Conservation (phyloP, 805 yeast genomes). For the Candida germanica region DNA sequence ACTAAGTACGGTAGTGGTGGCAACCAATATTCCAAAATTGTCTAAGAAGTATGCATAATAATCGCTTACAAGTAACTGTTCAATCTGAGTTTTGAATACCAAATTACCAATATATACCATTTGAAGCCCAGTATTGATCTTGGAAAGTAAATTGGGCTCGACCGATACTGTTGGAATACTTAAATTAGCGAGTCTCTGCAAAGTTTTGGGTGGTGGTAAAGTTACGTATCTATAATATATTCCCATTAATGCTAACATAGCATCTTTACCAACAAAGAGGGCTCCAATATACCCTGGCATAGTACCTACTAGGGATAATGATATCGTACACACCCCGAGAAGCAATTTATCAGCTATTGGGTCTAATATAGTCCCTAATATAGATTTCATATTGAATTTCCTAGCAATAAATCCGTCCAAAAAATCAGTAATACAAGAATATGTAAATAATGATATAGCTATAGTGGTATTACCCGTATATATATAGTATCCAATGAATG, state of each 20-base stretch:
- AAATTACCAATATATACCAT: conserved; percentile 75
- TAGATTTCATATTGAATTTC: conserved; percentile 67
- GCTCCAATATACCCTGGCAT: conserved; percentile 67
- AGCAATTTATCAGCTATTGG: conserved; percentile 93
- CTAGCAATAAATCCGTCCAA: conserved; percentile 93
- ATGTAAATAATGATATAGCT: conserved; percentile 73
- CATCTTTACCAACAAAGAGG: conserved; percentile 81
- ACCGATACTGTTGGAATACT: conserved; percentile 80
- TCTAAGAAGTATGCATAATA: conserved; percentile 18
- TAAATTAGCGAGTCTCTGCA: conserved; percentile 72
- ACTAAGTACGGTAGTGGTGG: conserved; percentile 67
- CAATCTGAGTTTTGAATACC: conserved; percentile 28
- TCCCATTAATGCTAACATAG: conserved; percentile 68
- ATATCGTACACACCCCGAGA: conserved; percentile 81
- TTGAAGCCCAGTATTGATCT: conserved; percentile 86
- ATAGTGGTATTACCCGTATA: conserved; percentile 56
- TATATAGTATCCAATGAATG: conserved; percentile 77
- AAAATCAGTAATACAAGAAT: conserved; percentile 88
- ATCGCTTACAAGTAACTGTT: conserved; percentile 14
- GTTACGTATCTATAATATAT: conserved; percentile 69
- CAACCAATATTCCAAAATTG: conserved; percentile 20
- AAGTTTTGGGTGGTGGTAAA: conserved; percentile 72
- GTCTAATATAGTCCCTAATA: conserved; percentile 86
- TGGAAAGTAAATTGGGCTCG: conserved; percentile 81
- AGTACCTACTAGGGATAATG: conserved; percentile 62